Evolutionary conservation across 2,329 filamentous ascomycete genomes (phyloP).

Genomic region (Parastagonospora avenae): DNA sequence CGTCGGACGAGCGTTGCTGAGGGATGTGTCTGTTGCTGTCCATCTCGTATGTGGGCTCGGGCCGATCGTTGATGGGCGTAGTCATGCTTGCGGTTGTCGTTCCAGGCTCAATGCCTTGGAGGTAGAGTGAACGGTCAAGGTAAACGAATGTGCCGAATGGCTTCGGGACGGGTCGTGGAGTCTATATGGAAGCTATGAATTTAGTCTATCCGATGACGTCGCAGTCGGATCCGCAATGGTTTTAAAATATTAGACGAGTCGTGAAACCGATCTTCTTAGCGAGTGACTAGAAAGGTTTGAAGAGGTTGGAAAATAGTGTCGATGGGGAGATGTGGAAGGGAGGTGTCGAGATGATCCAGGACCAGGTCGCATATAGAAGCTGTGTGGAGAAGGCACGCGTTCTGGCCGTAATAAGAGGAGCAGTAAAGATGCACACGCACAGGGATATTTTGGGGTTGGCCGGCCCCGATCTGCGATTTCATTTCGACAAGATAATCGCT

Average conservation of each 20-base stretch:
- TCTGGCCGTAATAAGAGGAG: conserved; percentile 6
- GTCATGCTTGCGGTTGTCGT: conserved; percentile 34
- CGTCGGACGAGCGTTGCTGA: conserved; percentile 45
- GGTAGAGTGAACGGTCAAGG: background rate
- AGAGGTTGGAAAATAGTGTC: background rate
- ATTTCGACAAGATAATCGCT: conserved; percentile 17
- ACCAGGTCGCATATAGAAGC: background rate
- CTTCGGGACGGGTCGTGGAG: background rate
- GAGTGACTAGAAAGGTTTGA: conserved; percentile 1
- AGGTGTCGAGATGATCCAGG: background rate
- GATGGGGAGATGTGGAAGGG: background rate
- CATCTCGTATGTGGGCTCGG: conserved; percentile 46
- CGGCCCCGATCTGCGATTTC: conserved; percentile 22
- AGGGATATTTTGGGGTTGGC: conserved; percentile 22
- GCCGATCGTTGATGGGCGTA: conserved; percentile 41
- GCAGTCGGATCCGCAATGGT: background rate
- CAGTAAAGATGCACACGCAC: conserved; percentile 3
- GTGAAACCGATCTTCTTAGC: conserved; percentile 1
- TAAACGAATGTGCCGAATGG: background rate
- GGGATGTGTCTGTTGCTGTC: conserved; percentile 25
- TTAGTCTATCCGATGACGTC: conserved; percentile 11
- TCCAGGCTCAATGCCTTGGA: conserved; percentile 2
- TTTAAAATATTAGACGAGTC: background rate
- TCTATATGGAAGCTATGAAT: conserved; percentile 1
- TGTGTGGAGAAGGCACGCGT: background rate